Conservation (phyloP, 2,329 filamentous ascomycete species). For the Coccinonectria pachysandricola region DNA sequence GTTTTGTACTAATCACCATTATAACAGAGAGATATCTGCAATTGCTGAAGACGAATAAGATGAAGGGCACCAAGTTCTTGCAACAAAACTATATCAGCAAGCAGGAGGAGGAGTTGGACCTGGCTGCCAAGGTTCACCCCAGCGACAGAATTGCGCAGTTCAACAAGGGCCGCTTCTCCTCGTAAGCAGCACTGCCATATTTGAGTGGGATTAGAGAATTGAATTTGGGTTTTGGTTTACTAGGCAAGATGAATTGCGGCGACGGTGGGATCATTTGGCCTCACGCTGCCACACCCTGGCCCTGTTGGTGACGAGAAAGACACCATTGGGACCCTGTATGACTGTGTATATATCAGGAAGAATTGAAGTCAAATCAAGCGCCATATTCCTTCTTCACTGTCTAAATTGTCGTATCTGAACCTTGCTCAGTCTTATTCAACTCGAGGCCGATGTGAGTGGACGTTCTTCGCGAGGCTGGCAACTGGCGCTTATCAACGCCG, state of each 20-base stretch:
- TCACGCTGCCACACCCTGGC: constrained; percentile 11
- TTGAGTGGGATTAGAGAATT: no score
- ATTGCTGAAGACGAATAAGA: constrained; percentile 63
- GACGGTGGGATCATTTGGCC: constrained; percentile 9
- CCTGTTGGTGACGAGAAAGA: constrained; percentile 8
- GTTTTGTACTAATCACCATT: constrained; percentile 7
- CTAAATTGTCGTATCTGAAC: no score
- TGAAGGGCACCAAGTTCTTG: constrained; percentile 70
- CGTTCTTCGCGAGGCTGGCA: constrained; percentile 20
- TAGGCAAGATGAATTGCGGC: constrained; percentile 12
- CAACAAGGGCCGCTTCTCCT: constrained; percentile 24
- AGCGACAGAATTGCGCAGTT: constrained; percentile 30
- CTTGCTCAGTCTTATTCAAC: no score
- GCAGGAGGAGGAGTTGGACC: constrained; percentile 31
- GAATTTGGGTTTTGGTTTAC: constrained; percentile 9
- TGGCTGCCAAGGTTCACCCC: constrained; percentile 29
- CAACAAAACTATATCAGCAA: constrained; percentile 65
- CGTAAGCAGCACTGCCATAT: constrained; percentile 14
- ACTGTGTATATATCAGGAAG: constrained; percentile 25
- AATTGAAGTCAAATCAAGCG: constrained; percentile 18
- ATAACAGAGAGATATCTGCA: constrained; percentile 65
- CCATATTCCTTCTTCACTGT: no score
- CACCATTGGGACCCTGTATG: constrained; percentile 19
- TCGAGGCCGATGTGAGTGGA: no score
- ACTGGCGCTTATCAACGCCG: constrained; percentile 7